phyloP scores from a whole-genome alignment of 345 rosid species.

The Orychophragmus violaceus region DNA sequence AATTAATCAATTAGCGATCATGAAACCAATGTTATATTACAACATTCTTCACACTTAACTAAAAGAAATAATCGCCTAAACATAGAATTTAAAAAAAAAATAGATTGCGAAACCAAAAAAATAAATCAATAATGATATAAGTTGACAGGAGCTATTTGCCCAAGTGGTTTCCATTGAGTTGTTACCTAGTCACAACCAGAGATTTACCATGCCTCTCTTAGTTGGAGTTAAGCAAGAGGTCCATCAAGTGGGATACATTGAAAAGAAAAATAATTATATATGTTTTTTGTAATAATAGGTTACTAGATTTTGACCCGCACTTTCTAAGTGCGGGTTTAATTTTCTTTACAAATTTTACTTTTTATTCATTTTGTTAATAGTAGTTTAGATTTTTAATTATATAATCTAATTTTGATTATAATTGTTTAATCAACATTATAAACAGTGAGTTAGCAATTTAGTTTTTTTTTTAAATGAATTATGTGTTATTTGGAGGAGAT shows the following conservation, averaged over 20 bases:
- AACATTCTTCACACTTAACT: background rate
- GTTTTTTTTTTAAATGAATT: no score
- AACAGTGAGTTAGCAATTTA: no score
- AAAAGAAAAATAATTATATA: background rate
- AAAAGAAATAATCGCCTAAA: background rate
- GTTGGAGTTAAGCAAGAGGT: background rate
- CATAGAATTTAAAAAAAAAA: no score
- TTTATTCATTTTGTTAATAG: no score
- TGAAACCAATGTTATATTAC: background rate
- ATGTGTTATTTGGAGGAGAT: no score
- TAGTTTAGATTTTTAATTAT: no score
- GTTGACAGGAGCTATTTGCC: background rate
- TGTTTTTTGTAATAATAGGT: background rate
- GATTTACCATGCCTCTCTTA: background rate
- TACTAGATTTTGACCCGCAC: no score
- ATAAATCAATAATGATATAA: background rate
- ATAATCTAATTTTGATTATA: no score
- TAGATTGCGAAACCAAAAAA: background rate
- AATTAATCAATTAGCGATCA: background rate
- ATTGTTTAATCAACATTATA: no score
- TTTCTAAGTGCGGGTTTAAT: no score
- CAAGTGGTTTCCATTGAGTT: background rate
- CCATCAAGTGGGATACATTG: background rate
- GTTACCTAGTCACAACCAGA: background rate
- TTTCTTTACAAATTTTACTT: no score